Evolutionary conservation across 2,329 filamentous ascomycete species (phyloP), one percentile per base, ranked within the genome.

Genomic region (Scytalidium sp.): DNA sequence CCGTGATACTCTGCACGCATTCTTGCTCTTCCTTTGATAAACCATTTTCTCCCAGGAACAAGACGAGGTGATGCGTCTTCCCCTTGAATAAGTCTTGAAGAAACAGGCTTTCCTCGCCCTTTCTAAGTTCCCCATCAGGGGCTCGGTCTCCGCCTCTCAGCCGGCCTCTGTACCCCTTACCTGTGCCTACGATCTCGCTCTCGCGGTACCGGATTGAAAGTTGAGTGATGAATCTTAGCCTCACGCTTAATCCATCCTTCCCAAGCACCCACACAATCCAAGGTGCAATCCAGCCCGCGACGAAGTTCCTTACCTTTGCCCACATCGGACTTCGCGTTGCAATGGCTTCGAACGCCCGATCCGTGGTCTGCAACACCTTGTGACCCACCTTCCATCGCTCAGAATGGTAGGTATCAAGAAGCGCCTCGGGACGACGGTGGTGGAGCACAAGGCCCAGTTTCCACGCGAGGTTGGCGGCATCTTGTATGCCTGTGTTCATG

Each of bases 401-500:
- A 2, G 58, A 54, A 46, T 74, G 67, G 56, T 79, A 80, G 11
- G 68, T 74, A 44, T 75, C 65, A 0, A 82, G 65, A 1, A 81
- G 63, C 0, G 63, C 55, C 9, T 70, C 60, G 8, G 20, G 21
- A 2, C 47, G 47, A 15, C 80, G 0, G 74, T 73, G 0, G 77
- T 77, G 32, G 70, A 77, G 52, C 1, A 63, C 60, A 5, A 57
- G 54, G 3, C 59, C 66, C 1, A 70, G 55, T 45, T 69, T 69
- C 48, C 68, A 82, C 6, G 79, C 79, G 44, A 81, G 71, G 50
- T 82, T 82, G 56, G 79, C 77, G 10, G 80, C 71, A 50, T 84
- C 81, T 58, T 83, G 80, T 50, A 83, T 67, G 25, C 73, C 68
- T 19, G 74, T 73, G 50, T 78, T 78, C 70, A 77, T 74, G 3